phyloP scores from a whole-genome alignment of 2,329 filamentous ascomycete species.

The Dothistroma septosporum region DNA sequence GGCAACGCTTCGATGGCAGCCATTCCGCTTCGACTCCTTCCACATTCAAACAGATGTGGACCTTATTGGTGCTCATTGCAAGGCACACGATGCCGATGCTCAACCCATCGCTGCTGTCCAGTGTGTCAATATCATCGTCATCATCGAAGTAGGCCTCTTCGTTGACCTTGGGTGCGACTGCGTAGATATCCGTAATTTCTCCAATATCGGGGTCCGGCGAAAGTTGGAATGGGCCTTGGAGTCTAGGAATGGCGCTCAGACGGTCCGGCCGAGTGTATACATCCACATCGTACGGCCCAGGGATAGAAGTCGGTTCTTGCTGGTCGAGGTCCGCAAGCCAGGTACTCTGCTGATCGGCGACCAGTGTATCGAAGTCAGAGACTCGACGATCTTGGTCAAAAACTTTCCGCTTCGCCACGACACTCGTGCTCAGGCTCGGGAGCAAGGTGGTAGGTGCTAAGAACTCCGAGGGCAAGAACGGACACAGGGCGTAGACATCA shows the following conservation, averaged over 20 bases:
- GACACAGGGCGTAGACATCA: constrained; percentile 89
- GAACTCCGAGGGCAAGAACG: constrained; percentile 83
- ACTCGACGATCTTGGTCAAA: constrained; percentile 41
- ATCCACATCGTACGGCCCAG: constrained; percentile 44
- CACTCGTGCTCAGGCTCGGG: constrained; percentile 75
- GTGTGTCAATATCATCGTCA: constrained; percentile 44
- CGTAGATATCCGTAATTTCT: constrained; percentile 58
- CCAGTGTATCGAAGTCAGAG: constrained; percentile 44
- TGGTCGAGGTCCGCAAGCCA: constrained; percentile 46
- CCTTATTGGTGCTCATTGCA: constrained; percentile 51
- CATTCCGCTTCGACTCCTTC: constrained; percentile 61
- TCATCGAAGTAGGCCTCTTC: constrained; percentile 51
- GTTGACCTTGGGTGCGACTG: constrained; percentile 52
- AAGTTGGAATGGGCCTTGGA: constrained; percentile 60
- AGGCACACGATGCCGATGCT: constrained; percentile 57
- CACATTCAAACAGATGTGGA: constrained; percentile 58
- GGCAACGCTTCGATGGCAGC: constrained; percentile 47
- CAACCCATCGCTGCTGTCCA: constrained; percentile 43
- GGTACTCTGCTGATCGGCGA: constrained; percentile 52
- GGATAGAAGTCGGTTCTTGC: constrained; percentile 17
- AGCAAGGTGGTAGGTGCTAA: constrained; percentile 66
- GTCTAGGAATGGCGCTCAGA: constrained; percentile 53
- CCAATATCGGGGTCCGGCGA: constrained; percentile 50
- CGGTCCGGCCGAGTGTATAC: constrained; percentile 54
- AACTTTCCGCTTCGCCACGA: constrained; percentile 64